phyloP scores from a whole-genome alignment of 2,329 filamentous ascomycete genomes.

The Penicillium capsulatum region DNA sequence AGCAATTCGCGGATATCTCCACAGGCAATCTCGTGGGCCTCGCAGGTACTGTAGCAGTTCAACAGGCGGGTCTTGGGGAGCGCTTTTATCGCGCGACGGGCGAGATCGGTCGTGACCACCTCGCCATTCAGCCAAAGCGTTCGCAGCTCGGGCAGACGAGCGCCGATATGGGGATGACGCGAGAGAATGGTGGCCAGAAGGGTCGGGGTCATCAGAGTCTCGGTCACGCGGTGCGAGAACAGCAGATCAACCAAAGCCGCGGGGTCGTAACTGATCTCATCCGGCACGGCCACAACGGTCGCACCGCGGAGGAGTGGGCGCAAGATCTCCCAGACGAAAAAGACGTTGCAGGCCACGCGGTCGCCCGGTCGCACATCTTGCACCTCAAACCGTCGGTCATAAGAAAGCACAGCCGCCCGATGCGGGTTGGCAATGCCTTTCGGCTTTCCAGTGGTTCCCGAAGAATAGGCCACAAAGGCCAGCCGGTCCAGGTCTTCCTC shows the following conservation, averaged over 20 bases:
- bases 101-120: slow-evolving; percentile 74
- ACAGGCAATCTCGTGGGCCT: slow-evolving; percentile 75
- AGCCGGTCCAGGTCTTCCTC: slow-evolving; percentile 68
- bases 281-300: slow-evolving; percentile 69
- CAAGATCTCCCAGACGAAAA: slow-evolving; percentile 81
- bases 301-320: slow-evolving; percentile 71
- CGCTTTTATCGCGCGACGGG: slow-evolving; percentile 61
- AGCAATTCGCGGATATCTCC: slow-evolving; percentile 69
- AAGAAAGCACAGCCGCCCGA: slow-evolving; percentile 67
- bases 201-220: slow-evolving; percentile 80
- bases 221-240: slow-evolving; percentile 62
- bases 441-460: slow-evolving; percentile 72
- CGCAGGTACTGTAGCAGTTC: slow-evolving; percentile 78
- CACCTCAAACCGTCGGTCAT: slow-evolving; percentile 66
- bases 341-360: slow-evolving; percentile 81
- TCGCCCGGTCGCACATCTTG: slow-evolving; percentile 68
- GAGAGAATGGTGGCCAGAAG: slow-evolving; percentile 70
- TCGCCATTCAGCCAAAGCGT: slow-evolving; percentile 79
- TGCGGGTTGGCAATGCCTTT: slow-evolving; percentile 80
- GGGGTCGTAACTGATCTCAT: slow-evolving; percentile 73
- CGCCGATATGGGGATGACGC: slow-evolving; percentile 62
- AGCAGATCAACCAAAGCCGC: slow-evolving; percentile 68
- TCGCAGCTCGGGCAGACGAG: slow-evolving; percentile 60
- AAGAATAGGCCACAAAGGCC: slow-evolving; percentile 77
- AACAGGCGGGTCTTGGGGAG: slow-evolving; percentile 66